phyloP scores from a whole-genome alignment of 768 basidiomycete genomes.

The Chalciporus piperatus region DNA sequence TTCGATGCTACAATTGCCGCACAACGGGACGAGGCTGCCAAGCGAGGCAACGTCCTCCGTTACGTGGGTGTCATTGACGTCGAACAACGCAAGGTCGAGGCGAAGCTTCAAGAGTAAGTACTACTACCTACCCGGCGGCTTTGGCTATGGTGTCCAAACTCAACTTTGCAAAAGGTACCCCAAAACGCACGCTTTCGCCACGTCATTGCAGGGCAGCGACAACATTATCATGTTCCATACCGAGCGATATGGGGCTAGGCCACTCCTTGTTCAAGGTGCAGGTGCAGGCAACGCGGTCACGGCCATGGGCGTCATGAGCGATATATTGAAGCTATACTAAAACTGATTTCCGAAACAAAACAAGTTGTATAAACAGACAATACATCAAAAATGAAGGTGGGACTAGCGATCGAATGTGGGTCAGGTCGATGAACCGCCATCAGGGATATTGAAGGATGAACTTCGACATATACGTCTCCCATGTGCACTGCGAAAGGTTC shows the following conservation, averaged over 20 bases:
- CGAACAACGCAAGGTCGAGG: slow-evolving; percentile 61
- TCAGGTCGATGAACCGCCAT: slow-evolving; percentile 12
- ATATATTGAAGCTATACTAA: slow-evolving; percentile 60
- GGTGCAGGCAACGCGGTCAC: slow-evolving; percentile 98
- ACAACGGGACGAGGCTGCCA: slow-evolving; percentile 73
- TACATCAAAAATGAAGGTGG: slow-evolving; percentile 1
- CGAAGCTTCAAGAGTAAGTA: slow-evolving; percentile 82
- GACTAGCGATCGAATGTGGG: slow-evolving; percentile 1
- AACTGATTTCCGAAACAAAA: slow-evolving; percentile 18
- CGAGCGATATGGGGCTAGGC: slow-evolving; percentile 81
- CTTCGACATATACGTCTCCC: slow-evolving; percentile 57
- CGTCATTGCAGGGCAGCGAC: slow-evolving; percentile 92
- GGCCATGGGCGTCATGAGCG: slow-evolving; percentile 95
- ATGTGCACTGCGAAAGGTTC: slow-evolving; percentile 50
- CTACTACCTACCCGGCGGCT: background rate
- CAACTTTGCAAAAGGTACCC: slow-evolving; percentile 62
- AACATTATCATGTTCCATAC: slow-evolving; percentile 99
- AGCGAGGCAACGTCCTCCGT: slow-evolving; percentile 80
- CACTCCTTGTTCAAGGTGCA: slow-evolving; percentile 91
- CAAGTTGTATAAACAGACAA: slow-evolving; percentile 8
- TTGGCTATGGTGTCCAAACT: background rate
- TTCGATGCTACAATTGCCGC: slow-evolving; percentile 79
- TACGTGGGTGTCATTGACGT: slow-evolving; percentile 96
- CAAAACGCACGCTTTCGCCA: slow-evolving; percentile 88
- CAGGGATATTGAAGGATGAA: slow-evolving; percentile 66